Base-by-base conservation (phyloP, 345 rosid species). In the Brassica nigra region DNA sequence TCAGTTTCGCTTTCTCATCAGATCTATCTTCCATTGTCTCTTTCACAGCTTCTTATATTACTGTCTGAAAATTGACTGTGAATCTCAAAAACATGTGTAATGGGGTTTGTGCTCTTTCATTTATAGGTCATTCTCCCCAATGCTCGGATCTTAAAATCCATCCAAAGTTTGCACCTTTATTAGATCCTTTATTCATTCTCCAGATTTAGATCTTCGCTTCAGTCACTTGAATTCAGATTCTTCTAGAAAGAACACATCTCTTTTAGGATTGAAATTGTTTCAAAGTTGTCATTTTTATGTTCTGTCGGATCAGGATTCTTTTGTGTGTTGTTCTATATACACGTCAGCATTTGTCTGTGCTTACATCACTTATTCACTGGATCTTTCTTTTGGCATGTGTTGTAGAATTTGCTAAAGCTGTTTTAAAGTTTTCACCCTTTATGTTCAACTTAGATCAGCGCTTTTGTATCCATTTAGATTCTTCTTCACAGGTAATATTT, bases 121-220 rank as follows among this genome's bases (percentile, higher is more conserved):
- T 70, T 29, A 47, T 61, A 23, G 27, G 61, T 29, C 71, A 37
- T 78, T 66, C 1, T 72, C 15, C 39, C 15, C 55, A 79, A 58
- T 79, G 78, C 68, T 73, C 16, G 55, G 11, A 14, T 66, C 71
- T 77, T 62, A 77, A 63, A 77, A 61, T 62, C 61, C 75, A 3
- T 62, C 8, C 20, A 54, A 62, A 52, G 57, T 23, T 39, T 66
- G 10, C 47, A 47, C 49, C 64, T 62, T 57, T 7, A 9, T 66
- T 72, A 66, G 73, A 72, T 78, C 67, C 29, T 65, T 0, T 39
- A 73, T 66, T 73, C 14, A 1, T 66, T 66, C 62, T 63, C 4
- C 34, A 27, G 1, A 72, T 57, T 57, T 73, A 73, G 77, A 78
- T 78, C 82, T 78, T 23, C 5, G 30, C 4, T 31, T 71, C 0